Conservation (phyloP, 805 yeast species). For the Saccharomycopsis microspora region DNA sequence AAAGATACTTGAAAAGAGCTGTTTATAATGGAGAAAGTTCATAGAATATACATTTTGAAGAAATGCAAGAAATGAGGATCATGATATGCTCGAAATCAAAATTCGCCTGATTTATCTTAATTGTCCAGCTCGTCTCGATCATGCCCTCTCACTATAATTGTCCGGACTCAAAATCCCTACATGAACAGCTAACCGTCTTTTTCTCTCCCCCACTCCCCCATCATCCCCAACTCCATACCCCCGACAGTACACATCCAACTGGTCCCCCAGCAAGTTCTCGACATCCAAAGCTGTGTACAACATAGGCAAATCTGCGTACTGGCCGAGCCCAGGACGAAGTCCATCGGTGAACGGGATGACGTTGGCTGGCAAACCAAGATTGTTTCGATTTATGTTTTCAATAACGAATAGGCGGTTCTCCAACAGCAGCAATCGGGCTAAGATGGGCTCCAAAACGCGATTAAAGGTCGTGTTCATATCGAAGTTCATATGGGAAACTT, state of each 20-base stretch:
- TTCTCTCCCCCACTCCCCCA: slow-evolving; percentile 2
- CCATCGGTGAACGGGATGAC: slow-evolving; percentile 12
- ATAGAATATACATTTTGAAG: too few relatives aligned
- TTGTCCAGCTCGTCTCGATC: neutral
- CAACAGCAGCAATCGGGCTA: slow-evolving; percentile 5
- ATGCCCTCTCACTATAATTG: slow-evolving; percentile 8
- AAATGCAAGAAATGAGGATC: too few relatives aligned
- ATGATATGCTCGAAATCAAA: too few relatives aligned
- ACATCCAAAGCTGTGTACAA: slow-evolving; percentile 14
- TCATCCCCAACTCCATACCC: slow-evolving; percentile 4
- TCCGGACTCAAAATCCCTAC: slow-evolving; percentile 15
- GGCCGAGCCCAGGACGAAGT: slow-evolving; percentile 10
- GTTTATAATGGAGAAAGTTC: too few relatives aligned
- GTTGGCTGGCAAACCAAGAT: slow-evolving; percentile 15
- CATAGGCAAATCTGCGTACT: slow-evolving; percentile 12
- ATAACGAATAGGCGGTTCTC: slow-evolving; percentile 13
- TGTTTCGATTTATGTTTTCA: slow-evolving; percentile 15
- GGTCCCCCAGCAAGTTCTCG: slow-evolving; percentile 8
- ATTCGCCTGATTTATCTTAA: too few relatives aligned
- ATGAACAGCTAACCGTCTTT: slow-evolving; percentile 11
- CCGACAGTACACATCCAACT: slow-evolving; percentile 7
- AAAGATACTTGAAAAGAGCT: too few relatives aligned
- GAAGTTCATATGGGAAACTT: neutral
- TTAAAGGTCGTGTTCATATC: slow-evolving; percentile 3
- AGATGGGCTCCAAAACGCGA: slow-evolving; percentile 7